Evolutionary conservation across 108 stramenopile species (phyloP).

Genomic region (Licmophora abbreviata): DNA sequence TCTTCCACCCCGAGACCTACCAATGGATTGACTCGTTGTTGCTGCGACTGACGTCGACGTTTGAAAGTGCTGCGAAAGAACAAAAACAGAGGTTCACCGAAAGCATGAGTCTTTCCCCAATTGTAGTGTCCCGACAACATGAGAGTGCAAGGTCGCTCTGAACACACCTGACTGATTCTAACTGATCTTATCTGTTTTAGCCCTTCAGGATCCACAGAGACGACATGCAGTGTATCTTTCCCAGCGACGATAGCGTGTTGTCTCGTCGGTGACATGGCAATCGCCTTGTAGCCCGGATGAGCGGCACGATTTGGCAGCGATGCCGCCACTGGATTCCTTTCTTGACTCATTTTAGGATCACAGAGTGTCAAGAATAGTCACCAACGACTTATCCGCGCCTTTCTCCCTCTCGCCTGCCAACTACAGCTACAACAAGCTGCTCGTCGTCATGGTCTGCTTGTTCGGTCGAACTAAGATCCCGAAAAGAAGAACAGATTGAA

Average conservation of each 20-base stretch:
- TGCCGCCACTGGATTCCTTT: constrained; percentile 10
- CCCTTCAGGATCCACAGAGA: constrained; percentile 31
- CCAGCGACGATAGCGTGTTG: constrained; percentile 52
- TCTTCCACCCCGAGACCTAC: too few relatives aligned
- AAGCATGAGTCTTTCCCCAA: background rate
- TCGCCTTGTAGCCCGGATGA: constrained; percentile 43
- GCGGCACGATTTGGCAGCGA: constrained; percentile 24
- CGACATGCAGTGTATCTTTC: constrained; percentile 54
- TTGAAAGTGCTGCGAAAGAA: constrained; percentile 29
- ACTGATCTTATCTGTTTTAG: constrained; percentile 39
- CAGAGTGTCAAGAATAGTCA: too few relatives aligned
- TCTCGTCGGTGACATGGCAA: constrained; percentile 60
- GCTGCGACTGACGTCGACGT: constrained; percentile 18
- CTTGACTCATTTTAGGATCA: background rate
- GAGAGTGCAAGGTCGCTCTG: background rate
- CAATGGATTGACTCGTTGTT: constrained; percentile 12
- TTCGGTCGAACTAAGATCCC: too few relatives aligned
- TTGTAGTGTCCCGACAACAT: background rate
- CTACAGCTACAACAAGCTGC: too few relatives aligned
- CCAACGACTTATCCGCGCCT: too few relatives aligned
- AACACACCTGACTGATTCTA: constrained; percentile 42
- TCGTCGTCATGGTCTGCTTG: too few relatives aligned
- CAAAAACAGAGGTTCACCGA: constrained; percentile 2
- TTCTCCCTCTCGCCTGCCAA: too few relatives aligned
- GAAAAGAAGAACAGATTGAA: too few relatives aligned